These are phyloP conservation scores for Draba incana DNA, from an alignment of 345 rosid genomes.

Conservation along the genomic window DNA sequence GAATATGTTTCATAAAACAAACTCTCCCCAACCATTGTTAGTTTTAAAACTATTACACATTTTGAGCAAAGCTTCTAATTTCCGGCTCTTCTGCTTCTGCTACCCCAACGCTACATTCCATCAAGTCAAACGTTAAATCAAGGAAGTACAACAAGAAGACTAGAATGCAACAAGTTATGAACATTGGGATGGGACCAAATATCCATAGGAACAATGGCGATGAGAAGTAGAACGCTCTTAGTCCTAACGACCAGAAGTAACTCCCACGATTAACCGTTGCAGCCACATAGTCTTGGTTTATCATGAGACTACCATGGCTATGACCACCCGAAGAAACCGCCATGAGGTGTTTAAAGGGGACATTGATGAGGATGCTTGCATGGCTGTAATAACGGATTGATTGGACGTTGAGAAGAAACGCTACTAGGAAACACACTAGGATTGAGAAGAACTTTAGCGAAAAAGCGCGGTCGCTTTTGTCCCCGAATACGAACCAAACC, in stretches of 20 bases:
- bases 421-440: constrained; percentile 65
- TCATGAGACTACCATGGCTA: constrained; percentile 43
- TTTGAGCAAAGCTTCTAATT: constrained; percentile 39
- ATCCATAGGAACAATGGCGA: constrained; percentile 87
- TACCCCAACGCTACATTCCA: constrained; percentile 47
- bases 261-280: constrained; percentile 73
- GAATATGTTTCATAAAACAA: neutral
- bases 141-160: constrained; percentile 67
- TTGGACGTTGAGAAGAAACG: constrained; percentile 70
- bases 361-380: constrained; percentile 83
- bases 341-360: constrained; percentile 57
- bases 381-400: constrained; percentile 91
- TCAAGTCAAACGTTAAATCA: constrained; percentile 58
- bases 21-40: constrained; percentile 13
- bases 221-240: constrained; percentile 88
- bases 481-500: constrained; percentile 52
- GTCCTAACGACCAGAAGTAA: constrained; percentile 90
- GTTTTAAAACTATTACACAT: constrained; percentile 22
- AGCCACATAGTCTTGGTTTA: constrained; percentile 66
- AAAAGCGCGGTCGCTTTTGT: constrained; percentile 53
- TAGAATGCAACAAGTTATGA: constrained; percentile 57
- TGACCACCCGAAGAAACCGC: constrained; percentile 39
- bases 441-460: constrained; percentile 76
- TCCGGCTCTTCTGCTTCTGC: constrained; percentile 34
- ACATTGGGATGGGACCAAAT: constrained; percentile 87